Percentiles rank a stretch among this genome's conserved stretches.
phyloP scores from a whole-genome alignment of 352 stramenopile species.

The Globisporangium polare region DNA sequence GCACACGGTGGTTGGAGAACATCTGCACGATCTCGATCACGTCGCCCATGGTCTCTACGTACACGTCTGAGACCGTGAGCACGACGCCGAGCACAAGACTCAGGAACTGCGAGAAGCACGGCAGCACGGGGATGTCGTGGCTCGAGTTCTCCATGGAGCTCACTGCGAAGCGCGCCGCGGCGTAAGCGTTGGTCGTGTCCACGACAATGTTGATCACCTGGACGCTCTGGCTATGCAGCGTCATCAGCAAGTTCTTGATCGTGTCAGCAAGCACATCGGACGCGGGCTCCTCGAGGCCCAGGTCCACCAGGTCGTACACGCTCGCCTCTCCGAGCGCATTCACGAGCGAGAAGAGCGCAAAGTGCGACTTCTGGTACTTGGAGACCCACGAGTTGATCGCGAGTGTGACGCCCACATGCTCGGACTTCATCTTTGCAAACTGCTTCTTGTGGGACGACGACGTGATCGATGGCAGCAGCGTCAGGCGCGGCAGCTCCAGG shows the following conservation, averaged over 20 bases:
- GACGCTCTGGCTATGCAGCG: slow-evolving; percentile 42
- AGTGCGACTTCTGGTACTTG: slow-evolving; percentile 43
- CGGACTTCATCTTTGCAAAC: slow-evolving; percentile 54
- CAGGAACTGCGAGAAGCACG: slow-evolving; percentile 57
- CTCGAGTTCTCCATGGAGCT: slow-evolving; percentile 30
- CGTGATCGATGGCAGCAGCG: slow-evolving; percentile 22
- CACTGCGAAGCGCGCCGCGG: slow-evolving; percentile 39
- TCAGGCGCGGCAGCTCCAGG: slow-evolving; percentile 22
- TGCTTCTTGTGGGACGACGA: slow-evolving; percentile 40
- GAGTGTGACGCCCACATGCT: slow-evolving; percentile 53
- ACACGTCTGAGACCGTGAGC: slow-evolving; percentile 45
- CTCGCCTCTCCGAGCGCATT: slow-evolving; percentile 63
- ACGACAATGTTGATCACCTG: slow-evolving; percentile 74
- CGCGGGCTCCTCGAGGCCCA: slow-evolving; percentile 37
- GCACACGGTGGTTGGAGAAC: slow-evolving; percentile 55
- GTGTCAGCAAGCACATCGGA: slow-evolving; percentile 44
- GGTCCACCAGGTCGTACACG: slow-evolving; percentile 51
- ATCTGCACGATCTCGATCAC: slow-evolving; percentile 62
- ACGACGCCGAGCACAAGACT: slow-evolving; percentile 53
- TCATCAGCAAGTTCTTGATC: slow-evolving; percentile 39
- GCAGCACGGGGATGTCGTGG: slow-evolving; percentile 48
- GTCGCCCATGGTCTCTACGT: slow-evolving; percentile 55
- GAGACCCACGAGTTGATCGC: slow-evolving; percentile 60
- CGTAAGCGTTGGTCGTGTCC: slow-evolving; percentile 36
- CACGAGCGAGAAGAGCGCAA: slow-evolving; percentile 65